These are phyloP conservation scores for Amaranthus palmeri DNA, from an alignment of 148 eudicot species.

Conservation along the genomic window DNA sequence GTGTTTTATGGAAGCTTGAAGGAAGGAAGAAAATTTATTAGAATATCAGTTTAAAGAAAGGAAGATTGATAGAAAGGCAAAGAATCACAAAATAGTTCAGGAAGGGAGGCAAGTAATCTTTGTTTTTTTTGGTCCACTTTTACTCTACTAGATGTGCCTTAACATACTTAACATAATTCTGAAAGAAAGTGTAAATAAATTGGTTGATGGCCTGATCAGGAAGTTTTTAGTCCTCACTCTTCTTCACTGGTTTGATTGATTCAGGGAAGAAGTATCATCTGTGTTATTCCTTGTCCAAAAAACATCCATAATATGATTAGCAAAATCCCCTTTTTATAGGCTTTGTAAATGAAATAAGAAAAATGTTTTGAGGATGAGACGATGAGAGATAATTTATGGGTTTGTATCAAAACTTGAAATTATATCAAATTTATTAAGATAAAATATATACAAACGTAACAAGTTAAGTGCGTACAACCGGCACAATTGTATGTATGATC, in stretches of 20 bases:
- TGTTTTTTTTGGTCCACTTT: slow-evolving; percentile 20
- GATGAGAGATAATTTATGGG: too few species aligned
- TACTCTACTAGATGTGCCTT: slow-evolving; percentile 31
- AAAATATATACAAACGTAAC: too few species aligned
- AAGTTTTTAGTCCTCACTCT: slow-evolving; percentile 30
- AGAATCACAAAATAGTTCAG: slow-evolving; percentile 50
- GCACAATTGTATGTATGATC: too few species aligned
- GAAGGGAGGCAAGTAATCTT: slow-evolving; percentile 62
- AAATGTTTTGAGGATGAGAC: too few species aligned
- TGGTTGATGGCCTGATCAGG: neutral
- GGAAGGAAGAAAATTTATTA: slow-evolving; percentile 20
- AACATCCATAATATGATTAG: too few species aligned
- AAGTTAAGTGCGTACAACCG: too few species aligned
- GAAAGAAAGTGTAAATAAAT: neutral
- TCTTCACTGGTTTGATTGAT: slow-evolving; percentile 7
- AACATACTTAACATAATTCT: slow-evolving; percentile 2
- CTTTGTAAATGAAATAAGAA: too few species aligned
- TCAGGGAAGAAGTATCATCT: too few species aligned
- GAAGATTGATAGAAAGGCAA: slow-evolving; percentile 42
- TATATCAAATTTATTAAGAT: too few species aligned
- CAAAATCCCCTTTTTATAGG: too few species aligned
- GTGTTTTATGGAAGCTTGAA: slow-evolving; percentile 14
- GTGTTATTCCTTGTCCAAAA: too few species aligned
- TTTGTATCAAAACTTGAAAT: too few species aligned
- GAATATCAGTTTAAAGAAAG: slow-evolving; percentile 15